Base-by-base conservation (phyloP, 306 rosid genomes). In the Gleditsia sinensis region DNA sequence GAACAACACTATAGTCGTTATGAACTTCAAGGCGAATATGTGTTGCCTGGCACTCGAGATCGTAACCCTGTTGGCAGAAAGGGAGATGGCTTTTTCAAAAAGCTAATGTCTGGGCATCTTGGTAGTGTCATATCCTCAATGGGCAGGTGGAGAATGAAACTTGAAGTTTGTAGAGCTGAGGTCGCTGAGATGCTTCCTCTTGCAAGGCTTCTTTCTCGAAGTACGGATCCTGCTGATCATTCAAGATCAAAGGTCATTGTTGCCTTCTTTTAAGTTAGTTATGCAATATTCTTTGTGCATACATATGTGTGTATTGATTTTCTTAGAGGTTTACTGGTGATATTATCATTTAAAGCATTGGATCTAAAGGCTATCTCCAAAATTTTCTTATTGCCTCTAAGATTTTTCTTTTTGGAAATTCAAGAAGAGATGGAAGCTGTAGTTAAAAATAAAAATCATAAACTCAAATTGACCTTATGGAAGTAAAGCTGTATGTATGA, bases 111-210 rank as follows among this genome's bases (percentile, higher is more conserved):
- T 51, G 96, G 95, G 55, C 87, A 89, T 77, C 88, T 93, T 50
- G 91, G 97, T 30, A 93, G 91, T 86, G 98, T 75, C 76, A 90
- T 93, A 83, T 93, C 98, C 75, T 91, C 98, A 28, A 85, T 93
- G 98, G 98, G 98, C 45, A 93, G 98, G 85, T 93, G 98, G 98
- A 87, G 97, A 83, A 91, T 93, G 97, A 89, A 92, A 64, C 88
- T 93, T 50, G 98, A 93, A 88, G 97, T 91, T 75, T 84, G 82
- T 40, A 84, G 86, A 77, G 98, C 97, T 66, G 98, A 93, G 86
- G 98, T 89, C 70, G 92, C 93, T 51, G 98, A 93, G 86, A 87
- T 93, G 98, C 96, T 93, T 90, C 98, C 98, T 69, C 91, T 91
- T 81, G 98, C 93, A 13, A 89, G 98, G 75, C 96, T 93, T 78